These are phyloP conservation scores for Coemansia sp. DNA, from an alignment of 192 early-diverging fungal species.

Conservation along the genomic window DNA sequence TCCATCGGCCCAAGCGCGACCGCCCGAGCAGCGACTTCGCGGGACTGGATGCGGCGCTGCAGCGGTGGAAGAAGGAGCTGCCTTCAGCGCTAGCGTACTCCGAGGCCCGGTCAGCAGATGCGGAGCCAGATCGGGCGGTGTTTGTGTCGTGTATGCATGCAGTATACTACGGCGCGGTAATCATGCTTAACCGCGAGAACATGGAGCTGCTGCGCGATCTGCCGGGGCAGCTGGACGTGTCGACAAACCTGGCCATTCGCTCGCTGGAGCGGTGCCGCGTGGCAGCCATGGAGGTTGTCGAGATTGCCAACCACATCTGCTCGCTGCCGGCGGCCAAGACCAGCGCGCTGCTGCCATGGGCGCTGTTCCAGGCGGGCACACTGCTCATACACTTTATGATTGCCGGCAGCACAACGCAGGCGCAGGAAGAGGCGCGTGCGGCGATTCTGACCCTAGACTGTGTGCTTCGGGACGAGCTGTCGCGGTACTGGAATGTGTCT, in stretches of 20 bases:
- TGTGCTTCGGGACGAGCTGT: constrained; percentile 45
- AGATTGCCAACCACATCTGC: constrained; percentile 44
- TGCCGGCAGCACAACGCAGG: constrained; percentile 45
- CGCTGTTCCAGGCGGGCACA: constrained; percentile 54
- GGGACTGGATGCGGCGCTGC: constrained; percentile 35
- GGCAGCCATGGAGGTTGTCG: constrained; percentile 51
- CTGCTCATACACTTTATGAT: constrained; percentile 54
- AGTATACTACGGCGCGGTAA: constrained; percentile 46
- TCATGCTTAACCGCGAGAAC: constrained; percentile 53
- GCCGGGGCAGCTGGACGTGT: constrained; percentile 48
- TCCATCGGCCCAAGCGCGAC: background rate
- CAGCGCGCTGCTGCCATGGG: constrained; percentile 51
- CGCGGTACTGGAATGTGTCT: constrained; percentile 51
- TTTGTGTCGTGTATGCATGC: constrained; percentile 49
- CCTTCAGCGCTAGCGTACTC: constrained; percentile 28
- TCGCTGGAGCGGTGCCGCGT: constrained; percentile 48
- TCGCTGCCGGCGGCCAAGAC: constrained; percentile 47
- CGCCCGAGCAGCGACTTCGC: constrained; percentile 16
- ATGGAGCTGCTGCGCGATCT: constrained; percentile 43
- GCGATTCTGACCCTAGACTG: constrained; percentile 45
- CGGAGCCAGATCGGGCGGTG: constrained; percentile 30
- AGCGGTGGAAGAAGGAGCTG: constrained; percentile 52
- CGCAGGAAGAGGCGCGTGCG: constrained; percentile 49
- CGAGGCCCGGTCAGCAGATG: constrained; percentile 14
- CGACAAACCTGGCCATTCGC: constrained; percentile 45